Percentiles rank a stretch among this genome's conserved stretches.
Conservation (phyloP, 1,284 basidiomycete species). For the Apiotrichum laibachii region DNA sequence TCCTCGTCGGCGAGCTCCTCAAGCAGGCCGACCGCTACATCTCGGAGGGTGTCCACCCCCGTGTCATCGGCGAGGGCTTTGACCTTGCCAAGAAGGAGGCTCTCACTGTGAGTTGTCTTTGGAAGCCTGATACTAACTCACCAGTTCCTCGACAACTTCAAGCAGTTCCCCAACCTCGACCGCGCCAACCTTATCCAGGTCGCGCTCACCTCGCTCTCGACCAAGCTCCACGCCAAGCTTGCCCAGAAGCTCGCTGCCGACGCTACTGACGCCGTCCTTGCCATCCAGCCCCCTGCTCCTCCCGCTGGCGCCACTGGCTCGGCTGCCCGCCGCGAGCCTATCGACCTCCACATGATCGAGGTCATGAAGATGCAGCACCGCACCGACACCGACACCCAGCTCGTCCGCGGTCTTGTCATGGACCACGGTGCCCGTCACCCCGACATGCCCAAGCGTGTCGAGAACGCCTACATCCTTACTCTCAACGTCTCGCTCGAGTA, state of each 20-base stretch:
- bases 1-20: constrained; percentile 93
- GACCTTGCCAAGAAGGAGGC: constrained; percentile 97
- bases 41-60: constrained; percentile 96
- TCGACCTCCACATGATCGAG: constrained; percentile 99
- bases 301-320: constrained; percentile 57
- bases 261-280: constrained; percentile 91
- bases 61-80: constrained; percentile 91
- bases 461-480: constrained; percentile 93
- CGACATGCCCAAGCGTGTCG: constrained; percentile 98
- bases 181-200: constrained; percentile 88
- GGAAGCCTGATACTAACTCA: background rate
- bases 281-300: constrained; percentile 73
- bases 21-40: constrained; percentile 98
- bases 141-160: constrained; percentile 84
- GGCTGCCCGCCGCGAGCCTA: constrained; percentile 75
- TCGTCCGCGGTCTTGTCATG: constrained; percentile 90
- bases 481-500: constrained; percentile 98
- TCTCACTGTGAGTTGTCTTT: constrained; percentile 51
- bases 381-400: constrained; percentile 95
- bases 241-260: constrained; percentile 87
- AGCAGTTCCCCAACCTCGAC: constrained; percentile 70
- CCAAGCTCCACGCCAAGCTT: constrained; percentile 80
- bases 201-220: constrained; percentile 89
- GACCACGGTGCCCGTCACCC: constrained; percentile 91
- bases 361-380: constrained; percentile 99